Conservation (phyloP, 2,329 filamentous ascomycete genomes). For the Fusarium nelsonii region DNA sequence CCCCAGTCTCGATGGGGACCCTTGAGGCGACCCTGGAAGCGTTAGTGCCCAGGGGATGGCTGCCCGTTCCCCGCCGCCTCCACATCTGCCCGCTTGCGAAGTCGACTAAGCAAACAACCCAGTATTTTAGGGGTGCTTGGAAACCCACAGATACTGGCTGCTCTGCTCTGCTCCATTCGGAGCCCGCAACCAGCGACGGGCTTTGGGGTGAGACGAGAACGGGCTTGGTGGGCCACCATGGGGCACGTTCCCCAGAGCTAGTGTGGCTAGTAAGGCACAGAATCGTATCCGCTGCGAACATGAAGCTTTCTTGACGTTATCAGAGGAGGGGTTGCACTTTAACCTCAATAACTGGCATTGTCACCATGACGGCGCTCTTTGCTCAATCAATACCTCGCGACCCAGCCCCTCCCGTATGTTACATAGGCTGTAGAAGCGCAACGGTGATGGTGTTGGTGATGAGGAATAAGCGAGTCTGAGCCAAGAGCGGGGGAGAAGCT, state of each 20-base stretch:
- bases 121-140: neutral
- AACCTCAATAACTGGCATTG: slow-evolving; percentile 9
- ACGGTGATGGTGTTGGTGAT: slow-evolving; percentile 7
- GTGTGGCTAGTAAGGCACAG: slow-evolving; percentile 27
- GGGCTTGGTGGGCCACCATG: slow-evolving; percentile 18
- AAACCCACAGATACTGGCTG: neutral
- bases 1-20: slow-evolving; percentile 48
- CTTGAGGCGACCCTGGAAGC: slow-evolving; percentile 47
- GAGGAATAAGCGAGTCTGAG: slow-evolving; percentile 7
- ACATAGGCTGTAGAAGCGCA: neutral
- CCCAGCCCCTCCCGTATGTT: slow-evolving; percentile 19
- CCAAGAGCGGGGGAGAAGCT: slow-evolving; percentile 13
- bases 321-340: slow-evolving; percentile 1
- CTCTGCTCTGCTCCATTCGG: slow-evolving; percentile 1
- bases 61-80: slow-evolving; percentile 37
- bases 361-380: slow-evolving; percentile 41
- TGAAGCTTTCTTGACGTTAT: slow-evolving; percentile 14
- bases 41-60: slow-evolving; percentile 43
- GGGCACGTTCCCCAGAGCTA: slow-evolving; percentile 34
- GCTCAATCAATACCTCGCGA: slow-evolving; percentile 31
- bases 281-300: neutral
- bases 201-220: slow-evolving; percentile 18
- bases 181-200: slow-evolving; percentile 25
- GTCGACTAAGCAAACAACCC: slow-evolving; percentile 6
- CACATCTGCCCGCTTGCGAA: slow-evolving; percentile 28